Conservation (phyloP, 2,329 filamentous ascomycete genomes). For the Ophiostoma sp. region DNA sequence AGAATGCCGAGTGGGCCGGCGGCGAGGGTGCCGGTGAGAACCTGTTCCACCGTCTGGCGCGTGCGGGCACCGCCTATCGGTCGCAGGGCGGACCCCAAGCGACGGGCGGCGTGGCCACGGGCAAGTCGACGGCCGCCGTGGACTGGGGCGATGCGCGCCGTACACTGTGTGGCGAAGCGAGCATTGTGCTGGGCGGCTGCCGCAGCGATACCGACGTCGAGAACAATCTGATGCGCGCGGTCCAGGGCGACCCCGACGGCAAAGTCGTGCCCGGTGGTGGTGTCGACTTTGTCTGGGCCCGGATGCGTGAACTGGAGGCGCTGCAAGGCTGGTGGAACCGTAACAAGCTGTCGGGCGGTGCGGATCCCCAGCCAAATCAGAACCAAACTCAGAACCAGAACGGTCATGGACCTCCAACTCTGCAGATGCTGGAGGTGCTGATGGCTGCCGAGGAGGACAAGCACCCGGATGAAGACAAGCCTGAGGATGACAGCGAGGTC, state of each 20-base stretch:
- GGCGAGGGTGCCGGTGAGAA: conserved; percentile 79
- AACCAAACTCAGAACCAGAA: conserved; percentile 29
- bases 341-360: conserved; percentile 46
- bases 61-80: conserved; percentile 63
- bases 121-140: conserved; percentile 71
- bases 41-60: conserved; percentile 78
- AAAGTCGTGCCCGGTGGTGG: conserved; percentile 59
- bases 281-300: conserved; percentile 67
- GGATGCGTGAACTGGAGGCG: conserved; percentile 65
- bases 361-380: conserved; percentile 14
- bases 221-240: conserved; percentile 56
- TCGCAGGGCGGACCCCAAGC: conserved; percentile 60
- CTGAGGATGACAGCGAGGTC: neutral
- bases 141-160: conserved; percentile 83
- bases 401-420: conserved; percentile 40
- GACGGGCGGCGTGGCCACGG: conserved; percentile 54
- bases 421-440: conserved; percentile 30
- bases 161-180: conserved; percentile 58
- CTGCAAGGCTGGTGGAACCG: conserved; percentile 68
- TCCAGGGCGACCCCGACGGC: conserved; percentile 59
- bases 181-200: conserved; percentile 54
- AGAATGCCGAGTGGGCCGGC: conserved; percentile 26
- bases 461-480: neutral
- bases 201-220: conserved; percentile 60
- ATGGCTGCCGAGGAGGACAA: conserved; percentile 25